These are phyloP conservation scores for Xylariaceae sp. DNA, from an alignment of 2,329 filamentous ascomycete species.

Conservation along the genomic window DNA sequence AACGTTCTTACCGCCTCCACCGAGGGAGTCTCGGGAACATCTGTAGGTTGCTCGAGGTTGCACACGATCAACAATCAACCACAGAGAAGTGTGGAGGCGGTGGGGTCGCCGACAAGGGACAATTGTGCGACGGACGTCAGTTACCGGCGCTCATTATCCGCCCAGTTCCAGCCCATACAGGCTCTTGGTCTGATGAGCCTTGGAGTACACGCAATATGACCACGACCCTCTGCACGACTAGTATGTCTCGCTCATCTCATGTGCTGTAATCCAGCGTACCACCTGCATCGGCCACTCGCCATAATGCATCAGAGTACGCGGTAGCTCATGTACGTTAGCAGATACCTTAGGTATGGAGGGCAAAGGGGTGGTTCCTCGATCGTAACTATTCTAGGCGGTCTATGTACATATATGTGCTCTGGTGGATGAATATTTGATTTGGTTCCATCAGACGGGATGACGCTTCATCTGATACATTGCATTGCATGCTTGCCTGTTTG, in stretches of 20 bases:
- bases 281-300: constrained; percentile 8
- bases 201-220: constrained; percentile 13
- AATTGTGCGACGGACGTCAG: constrained; percentile 20
- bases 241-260: constrained; percentile 8
- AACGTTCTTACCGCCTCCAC: background rate
- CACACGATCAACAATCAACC: background rate
- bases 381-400: background rate
- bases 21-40: background rate
- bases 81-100: background rate
- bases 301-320: constrained; percentile 14
- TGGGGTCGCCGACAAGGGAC: constrained; percentile 4
- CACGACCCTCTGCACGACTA: too few relatives aligned
- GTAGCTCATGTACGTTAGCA: constrained; percentile 3
- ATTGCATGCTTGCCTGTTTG: too few relatives aligned
- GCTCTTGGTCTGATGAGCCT: constrained; percentile 18
- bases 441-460: background rate
- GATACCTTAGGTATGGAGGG: background rate
- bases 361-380: constrained; percentile 10
- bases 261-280: constrained; percentile 10
- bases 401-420: background rate
- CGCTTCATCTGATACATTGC: too few relatives aligned
- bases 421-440: background rate
- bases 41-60: too few relatives aligned
- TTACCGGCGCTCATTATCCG: constrained; percentile 14
- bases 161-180: constrained; percentile 14